A percentile compares a stretch with the other conserved stretches of the same genome.
These are phyloP conservation scores for Phytopythium boreale DNA, from an alignment of 352 stramenopile species.

Conservation along the genomic window DNA sequence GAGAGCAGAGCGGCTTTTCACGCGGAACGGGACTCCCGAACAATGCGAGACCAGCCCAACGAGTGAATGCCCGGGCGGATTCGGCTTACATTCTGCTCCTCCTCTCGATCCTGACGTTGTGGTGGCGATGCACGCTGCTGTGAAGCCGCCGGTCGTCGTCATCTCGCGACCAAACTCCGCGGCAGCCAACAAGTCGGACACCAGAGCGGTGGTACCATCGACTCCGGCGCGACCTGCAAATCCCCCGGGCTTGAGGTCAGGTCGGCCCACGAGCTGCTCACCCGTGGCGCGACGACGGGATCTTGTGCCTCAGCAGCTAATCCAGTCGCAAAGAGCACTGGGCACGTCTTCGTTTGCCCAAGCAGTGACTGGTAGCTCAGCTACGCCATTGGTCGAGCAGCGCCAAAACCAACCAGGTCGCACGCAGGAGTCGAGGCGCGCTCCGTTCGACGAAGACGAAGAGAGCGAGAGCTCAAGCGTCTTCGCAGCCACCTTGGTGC, in stretches of 20 bases:
- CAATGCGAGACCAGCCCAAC: not conserved
- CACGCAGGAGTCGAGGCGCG: not conserved
- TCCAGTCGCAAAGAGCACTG: not conserved
- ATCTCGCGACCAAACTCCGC: conserved; percentile 1
- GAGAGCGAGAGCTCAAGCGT: conserved; percentile 20
- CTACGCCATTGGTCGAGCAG: not conserved
- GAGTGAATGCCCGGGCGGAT: not conserved
- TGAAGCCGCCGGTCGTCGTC: not conserved
- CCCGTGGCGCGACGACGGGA: conserved; percentile 4
- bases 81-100: not conserved
- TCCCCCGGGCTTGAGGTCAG: too few relatives aligned
- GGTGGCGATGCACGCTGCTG: not conserved
- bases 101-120: not conserved
- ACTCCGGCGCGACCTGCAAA: not conserved
- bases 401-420: not conserved
- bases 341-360: not conserved
- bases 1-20: not conserved
- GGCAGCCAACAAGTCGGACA: not conserved
- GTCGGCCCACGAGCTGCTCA: not conserved
- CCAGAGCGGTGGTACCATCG: not conserved
- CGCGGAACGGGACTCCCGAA: not conserved
- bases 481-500: conserved; percentile 38
- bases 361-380: not conserved
- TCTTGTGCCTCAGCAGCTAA: conserved; percentile 1
- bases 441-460: not conserved